Conservation (phyloP, 257 asterid genomes). For the Scutellaria minor region DNA sequence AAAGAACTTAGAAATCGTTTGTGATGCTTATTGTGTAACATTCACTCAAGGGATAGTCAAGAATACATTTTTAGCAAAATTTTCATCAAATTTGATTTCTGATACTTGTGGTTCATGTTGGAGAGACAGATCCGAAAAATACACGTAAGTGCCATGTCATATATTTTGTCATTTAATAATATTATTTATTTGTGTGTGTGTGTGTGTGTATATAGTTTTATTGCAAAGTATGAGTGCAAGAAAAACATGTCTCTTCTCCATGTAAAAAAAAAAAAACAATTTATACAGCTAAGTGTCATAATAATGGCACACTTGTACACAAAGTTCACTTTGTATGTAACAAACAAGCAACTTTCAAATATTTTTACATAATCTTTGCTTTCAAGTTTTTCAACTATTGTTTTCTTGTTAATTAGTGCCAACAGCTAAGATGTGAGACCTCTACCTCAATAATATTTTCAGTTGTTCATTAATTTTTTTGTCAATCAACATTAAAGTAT, state of each 20-base stretch:
- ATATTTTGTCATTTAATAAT: too few species aligned
- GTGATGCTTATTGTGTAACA: neutral
- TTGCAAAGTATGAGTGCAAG: constrained; percentile 28
- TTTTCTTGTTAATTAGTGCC: constrained; percentile 35
- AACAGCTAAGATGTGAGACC: constrained; percentile 40
- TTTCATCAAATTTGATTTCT: constrained; percentile 12
- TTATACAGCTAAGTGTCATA: constrained; percentile 24
- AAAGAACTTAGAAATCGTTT: constrained; percentile 17
- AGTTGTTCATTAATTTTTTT: neutral
- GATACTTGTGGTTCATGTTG: neutral
- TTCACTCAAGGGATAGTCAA: constrained; percentile 20
- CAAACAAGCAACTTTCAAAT: constrained; percentile 23
- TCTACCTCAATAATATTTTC: constrained; percentile 19
- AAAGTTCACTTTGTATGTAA: constrained; percentile 9
- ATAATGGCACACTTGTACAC: constrained; percentile 19
- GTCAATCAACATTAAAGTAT: neutral
- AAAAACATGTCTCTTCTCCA: constrained; percentile 12
- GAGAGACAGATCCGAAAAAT: too few species aligned
- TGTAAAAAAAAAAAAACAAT: constrained; percentile 27
- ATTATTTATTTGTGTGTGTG: too few species aligned
- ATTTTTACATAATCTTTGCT: constrained; percentile 39
- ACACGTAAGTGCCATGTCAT: too few species aligned
- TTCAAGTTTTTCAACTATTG: constrained; percentile 42
- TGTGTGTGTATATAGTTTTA: too few species aligned
- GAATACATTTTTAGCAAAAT: constrained; percentile 1